phyloP scores from a whole-genome alignment of 257 asterid species.

The Fraxinus pennsylvanica region DNA sequence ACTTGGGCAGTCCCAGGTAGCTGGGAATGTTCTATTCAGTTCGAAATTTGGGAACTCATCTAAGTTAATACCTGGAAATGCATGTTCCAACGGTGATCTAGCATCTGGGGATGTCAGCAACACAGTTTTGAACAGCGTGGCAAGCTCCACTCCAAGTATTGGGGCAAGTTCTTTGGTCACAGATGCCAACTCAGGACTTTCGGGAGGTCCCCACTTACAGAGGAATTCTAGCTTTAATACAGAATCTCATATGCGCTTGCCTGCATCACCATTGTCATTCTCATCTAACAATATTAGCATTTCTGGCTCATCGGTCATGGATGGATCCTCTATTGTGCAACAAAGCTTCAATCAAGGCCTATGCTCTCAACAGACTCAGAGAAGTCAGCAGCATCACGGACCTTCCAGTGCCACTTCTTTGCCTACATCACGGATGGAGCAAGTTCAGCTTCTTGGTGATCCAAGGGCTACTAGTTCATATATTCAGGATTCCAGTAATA shows the following conservation, averaged over 20 bases:
- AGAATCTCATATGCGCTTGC: constrained; percentile 92
- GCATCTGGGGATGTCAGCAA: constrained; percentile 63
- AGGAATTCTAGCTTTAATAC: constrained; percentile 90
- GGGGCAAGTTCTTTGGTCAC: constrained; percentile 98
- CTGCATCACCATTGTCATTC: constrained; percentile 95
- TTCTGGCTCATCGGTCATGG: constrained; percentile 82
- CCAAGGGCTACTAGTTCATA: constrained; percentile 58
- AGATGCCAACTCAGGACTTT: constrained; percentile 92
- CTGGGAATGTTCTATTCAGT: constrained; percentile 69
- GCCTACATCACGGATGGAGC: constrained; percentile 67
- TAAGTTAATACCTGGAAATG: constrained; percentile 56
- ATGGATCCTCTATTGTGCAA: constrained; percentile 74
- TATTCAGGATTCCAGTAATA: constrained; percentile 55
- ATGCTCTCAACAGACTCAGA: constrained; percentile 51
- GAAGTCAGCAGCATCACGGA: constrained; percentile 71
- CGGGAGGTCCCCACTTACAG: constrained; percentile 85
- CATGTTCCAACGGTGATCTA: constrained; percentile 50
- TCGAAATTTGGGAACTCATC: constrained; percentile 53
- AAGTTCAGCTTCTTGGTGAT: constrained; percentile 56
- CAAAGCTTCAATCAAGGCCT: constrained; percentile 76
- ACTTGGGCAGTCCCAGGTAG: constrained; percentile 65
- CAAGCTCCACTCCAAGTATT: constrained; percentile 84
- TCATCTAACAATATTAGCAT: constrained; percentile 85
- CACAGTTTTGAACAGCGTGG: constrained; percentile 61
- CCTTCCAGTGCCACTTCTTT: constrained; percentile 82